These are phyloP conservation scores for Metarhizium anisopliae DNA, from an alignment of 2,329 filamentous ascomycete species.

Conservation along the genomic window DNA sequence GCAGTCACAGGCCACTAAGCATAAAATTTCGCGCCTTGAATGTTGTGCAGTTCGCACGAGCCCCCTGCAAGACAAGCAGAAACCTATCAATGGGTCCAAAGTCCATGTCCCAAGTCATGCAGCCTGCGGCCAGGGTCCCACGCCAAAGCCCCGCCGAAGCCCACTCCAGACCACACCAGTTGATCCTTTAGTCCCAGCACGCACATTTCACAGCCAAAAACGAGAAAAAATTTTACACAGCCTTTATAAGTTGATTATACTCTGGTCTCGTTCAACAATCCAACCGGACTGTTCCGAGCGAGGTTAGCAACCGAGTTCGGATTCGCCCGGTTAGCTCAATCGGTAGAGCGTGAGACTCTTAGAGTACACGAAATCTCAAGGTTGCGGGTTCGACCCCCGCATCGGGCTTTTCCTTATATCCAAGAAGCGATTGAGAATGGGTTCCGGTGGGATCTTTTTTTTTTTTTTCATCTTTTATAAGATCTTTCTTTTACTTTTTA, in stretches of 20 bases:
- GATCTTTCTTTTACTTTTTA: too few relatives aligned
- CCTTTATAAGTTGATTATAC: background rate
- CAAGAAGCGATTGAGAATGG: background rate
- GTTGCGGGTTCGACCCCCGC: slow-evolving; percentile 44
- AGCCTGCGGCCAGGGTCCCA: too few relatives aligned
- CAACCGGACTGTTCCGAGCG: background rate
- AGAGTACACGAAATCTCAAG: slow-evolving; percentile 32
- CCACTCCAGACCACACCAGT: too few relatives aligned
- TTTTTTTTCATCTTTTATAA: background rate
- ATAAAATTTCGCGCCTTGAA: too few relatives aligned
- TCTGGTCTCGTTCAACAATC: background rate
- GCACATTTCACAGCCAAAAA: too few relatives aligned
- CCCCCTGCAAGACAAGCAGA: too few relatives aligned
- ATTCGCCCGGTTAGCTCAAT: slow-evolving; percentile 29
- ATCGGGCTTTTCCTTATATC: background rate
- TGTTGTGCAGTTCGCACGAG: too few relatives aligned
- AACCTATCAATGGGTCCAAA: too few relatives aligned
- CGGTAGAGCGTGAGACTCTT: slow-evolving; percentile 65
- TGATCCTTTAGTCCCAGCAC: too few relatives aligned
- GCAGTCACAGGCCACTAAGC: too few relatives aligned
- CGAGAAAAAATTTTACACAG: background rate
- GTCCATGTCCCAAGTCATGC: too few relatives aligned
- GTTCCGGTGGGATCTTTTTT: background rate
- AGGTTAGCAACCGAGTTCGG: background rate
- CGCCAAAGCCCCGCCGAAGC: too few relatives aligned